Base-by-base conservation (phyloP, 352 stramenopile species). In the Phytophthora syringae region DNA sequence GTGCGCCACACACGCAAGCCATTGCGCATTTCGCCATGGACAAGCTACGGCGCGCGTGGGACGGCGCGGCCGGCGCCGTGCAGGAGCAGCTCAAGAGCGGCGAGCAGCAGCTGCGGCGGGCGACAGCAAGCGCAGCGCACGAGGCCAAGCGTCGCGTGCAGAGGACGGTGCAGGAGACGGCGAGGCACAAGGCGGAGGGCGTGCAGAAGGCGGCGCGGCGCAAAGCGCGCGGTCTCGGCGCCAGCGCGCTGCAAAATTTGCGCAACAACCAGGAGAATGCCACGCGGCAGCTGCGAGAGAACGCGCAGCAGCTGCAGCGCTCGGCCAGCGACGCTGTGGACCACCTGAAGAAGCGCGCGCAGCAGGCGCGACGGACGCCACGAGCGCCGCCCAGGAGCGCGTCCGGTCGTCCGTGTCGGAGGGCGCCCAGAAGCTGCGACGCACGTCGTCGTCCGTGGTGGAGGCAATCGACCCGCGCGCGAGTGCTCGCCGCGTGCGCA, bases 381-480 rank as follows among this genome's bases (percentile, higher is more conserved):
- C 62, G 30, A 47, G 40, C 20, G 62, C 68, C 1, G 76, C 82
- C 15, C 63, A 79, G 28, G 63, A 89, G 32, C 66, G 67, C 3
- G 47, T 89, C 34, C 74, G 71, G 3, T 54, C 54, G n/a, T 73
- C 73, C 0, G 52, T 89, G 30, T 61, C 67, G 0, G 64, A 76
- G 15, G 68, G 79, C 28, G 76, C 81, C 5, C 52, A 90, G 55
- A 79, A 71, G 57, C 72, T 93, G 7, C 74, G 73, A 13, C 61
- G 75, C 39, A 82, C 75, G 37, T 92, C 85, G 21, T 69, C 74
- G 10, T 71, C 60, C 6, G 55, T 88, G 22, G 76, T 89, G 16
- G 76, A 89, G 36, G 48, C 57, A 1, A 55, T 94, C 37, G 80
- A 95, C 32, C 78, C 85, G 21, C 75, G 82, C 4, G 63, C 58